Evolutionary conservation across 352 stramenopile species (phyloP).

Genomic region (Phytopythium oedochilum): DNA sequence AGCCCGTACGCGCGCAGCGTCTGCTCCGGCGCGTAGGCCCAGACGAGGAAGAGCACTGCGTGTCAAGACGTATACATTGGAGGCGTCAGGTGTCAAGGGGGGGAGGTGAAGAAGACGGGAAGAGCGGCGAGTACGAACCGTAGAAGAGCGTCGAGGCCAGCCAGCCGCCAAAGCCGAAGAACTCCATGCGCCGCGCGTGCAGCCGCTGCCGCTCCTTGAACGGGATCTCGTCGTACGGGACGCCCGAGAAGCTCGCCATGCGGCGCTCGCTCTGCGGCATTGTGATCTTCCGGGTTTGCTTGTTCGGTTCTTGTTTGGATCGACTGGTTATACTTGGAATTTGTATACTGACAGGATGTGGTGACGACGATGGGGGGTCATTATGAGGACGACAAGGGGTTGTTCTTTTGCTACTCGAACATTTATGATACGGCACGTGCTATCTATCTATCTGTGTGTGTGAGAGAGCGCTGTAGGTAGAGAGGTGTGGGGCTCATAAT

Average conservation of each 20-base stretch:
- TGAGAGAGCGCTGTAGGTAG: background rate
- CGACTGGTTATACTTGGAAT: background rate
- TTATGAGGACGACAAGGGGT: background rate
- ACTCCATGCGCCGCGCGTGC: constrained; percentile 79
- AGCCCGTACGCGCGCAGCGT: constrained; percentile 76
- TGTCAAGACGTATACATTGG: too few species aligned
- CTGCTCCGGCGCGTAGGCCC: constrained; percentile 82
- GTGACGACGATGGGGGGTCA: too few species aligned
- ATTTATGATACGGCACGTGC: background rate
- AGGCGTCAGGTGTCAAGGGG: background rate
- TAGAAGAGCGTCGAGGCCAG: constrained; percentile 75
- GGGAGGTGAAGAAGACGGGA: background rate
- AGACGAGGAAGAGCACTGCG: constrained; percentile 81
- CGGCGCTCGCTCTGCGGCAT: too few species aligned
- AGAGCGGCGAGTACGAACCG: constrained; percentile 23
- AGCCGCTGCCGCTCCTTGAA: constrained; percentile 82
- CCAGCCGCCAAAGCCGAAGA: constrained; percentile 86
- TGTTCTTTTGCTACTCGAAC: too few species aligned
- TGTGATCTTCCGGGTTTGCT: too few species aligned
- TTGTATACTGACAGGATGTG: too few species aligned
- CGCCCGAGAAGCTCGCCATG: constrained; percentile 8
- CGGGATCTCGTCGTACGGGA: constrained; percentile 25
- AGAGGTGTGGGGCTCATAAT: constrained; percentile 4
- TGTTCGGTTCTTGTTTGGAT: too few species aligned
- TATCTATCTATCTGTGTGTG: background rate